Conservation (phyloP, 2,329 filamentous ascomycete genomes). For the Ophiostoma sp. region DNA sequence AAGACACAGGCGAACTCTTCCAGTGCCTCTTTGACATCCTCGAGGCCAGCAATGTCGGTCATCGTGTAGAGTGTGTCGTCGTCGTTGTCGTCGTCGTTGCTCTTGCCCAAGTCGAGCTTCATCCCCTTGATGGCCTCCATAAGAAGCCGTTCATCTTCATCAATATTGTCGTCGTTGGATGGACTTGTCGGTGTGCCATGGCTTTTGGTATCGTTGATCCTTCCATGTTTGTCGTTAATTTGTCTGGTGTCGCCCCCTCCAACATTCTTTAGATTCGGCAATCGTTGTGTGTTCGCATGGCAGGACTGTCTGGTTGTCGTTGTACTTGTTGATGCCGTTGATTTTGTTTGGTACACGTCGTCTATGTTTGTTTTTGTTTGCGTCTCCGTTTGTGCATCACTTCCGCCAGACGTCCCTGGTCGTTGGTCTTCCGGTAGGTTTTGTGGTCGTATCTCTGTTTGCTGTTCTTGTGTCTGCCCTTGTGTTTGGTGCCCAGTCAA, state of each 20-base stretch:
- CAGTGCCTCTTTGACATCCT: background rate
- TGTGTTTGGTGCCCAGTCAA: background rate
- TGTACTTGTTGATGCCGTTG: background rate
- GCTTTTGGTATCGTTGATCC: background rate
- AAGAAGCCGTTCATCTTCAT: background rate
- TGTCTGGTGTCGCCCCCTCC: background rate
- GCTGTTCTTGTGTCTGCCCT: background rate
- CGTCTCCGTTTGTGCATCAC: background rate
- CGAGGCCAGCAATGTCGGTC: background rate
- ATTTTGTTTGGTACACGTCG: background rate
- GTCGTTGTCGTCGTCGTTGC: background rate
- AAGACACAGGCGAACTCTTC: background rate
- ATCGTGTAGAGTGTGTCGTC: background rate
- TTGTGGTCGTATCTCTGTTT: background rate
- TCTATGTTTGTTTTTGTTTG: background rate
- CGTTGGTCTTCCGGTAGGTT: background rate
- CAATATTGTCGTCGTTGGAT: background rate
- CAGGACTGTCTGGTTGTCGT: background rate
- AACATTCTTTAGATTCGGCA: background rate
- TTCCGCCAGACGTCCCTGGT: too few species aligned
- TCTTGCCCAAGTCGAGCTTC: background rate
- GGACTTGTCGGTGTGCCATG: background rate
- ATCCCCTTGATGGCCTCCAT: background rate
- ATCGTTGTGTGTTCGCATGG: background rate
- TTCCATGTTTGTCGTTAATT: background rate